Conservation (phyloP, 2,329 filamentous ascomycete genomes). For the Calonectria pauciramosa region DNA sequence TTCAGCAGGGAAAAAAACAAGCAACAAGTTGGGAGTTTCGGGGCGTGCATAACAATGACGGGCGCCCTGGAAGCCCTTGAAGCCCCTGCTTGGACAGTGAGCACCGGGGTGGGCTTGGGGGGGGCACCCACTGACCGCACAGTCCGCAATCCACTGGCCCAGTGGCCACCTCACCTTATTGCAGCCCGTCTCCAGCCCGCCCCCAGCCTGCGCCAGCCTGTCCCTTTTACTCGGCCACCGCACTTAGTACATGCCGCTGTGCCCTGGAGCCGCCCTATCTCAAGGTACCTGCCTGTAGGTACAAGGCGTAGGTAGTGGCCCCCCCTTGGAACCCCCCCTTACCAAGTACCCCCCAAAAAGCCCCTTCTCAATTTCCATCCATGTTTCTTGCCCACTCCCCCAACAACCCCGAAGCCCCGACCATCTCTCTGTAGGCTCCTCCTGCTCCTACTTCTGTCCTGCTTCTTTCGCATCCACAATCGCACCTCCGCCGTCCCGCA, state of each 20-base stretch:
- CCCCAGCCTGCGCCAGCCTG: slow-evolving; percentile 12
- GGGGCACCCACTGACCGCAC: slow-evolving; percentile 16
- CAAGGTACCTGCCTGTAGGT: slow-evolving; percentile 20
- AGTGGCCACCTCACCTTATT: slow-evolving; percentile 17
- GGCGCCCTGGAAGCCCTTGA: slow-evolving; percentile 18
- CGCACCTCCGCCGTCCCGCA: slow-evolving; percentile 38
- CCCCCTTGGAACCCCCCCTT: slow-evolving; percentile 19
- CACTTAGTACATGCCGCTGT: slow-evolving; percentile 1
- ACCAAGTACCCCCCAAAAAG: slow-evolving; percentile 30
- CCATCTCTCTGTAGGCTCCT: slow-evolving; percentile 28
- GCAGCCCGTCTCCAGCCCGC: slow-evolving; percentile 4
- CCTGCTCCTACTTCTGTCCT: slow-evolving; percentile 20
- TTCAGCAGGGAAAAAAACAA: slow-evolving; percentile 4
- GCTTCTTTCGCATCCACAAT: slow-evolving; percentile 37
- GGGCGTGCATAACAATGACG: slow-evolving; percentile 25
- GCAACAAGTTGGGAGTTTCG: slow-evolving; percentile 25
- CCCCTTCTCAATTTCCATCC: slow-evolving; percentile 51
- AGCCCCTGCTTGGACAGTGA: slow-evolving; percentile 8
- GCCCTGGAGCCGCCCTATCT: slow-evolving; percentile 18
- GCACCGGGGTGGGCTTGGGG: not conserved
- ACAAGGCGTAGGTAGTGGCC: slow-evolving; percentile 2
- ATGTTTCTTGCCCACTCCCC: slow-evolving; percentile 50
- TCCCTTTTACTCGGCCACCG: slow-evolving; percentile 9
- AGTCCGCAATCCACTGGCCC: slow-evolving; percentile 19
- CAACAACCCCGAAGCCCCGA: slow-evolving; percentile 44